Evolutionary conservation across 1,284 basidiomycete genomes (phyloP), one percentile per base, ranked within the genome.

Genomic region (Malassezia psittaci): DNA sequence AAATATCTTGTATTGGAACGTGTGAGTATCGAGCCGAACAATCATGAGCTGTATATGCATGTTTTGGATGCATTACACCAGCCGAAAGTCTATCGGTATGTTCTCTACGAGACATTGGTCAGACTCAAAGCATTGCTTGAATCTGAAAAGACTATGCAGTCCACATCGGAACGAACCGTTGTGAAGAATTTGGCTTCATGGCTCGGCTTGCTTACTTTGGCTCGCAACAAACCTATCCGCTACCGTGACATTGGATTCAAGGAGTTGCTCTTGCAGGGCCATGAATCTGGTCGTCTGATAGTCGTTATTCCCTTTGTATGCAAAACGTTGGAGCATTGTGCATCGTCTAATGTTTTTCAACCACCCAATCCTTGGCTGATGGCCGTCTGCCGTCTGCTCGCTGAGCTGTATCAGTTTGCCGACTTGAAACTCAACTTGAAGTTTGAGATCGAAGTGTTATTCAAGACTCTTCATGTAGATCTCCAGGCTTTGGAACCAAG

Each of bases 351-450:
- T 60, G 88, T 98, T 36, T 99, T 98, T 82, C 85, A 82, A 68
- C 86, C 88, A 15, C 94, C 94, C 24, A 99, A 98, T 76, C 94
- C 94, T 1, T 99, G 94, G 94, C 77, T 99, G 54, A 90, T 94
- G 85, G 91, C 87, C 0, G 87, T 98, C 59, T 80, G 98, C 64
- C 83, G 86, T 61, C 80, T 98, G 24, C 82, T 98, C 47, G 88
- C 85, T 39, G 94, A 99, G 77, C 81, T 99, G 18, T 98, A 99
- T 76, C 89, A 93, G 72, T 94, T 85, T 67, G 93, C 90, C 3
- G 91, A 98, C 68, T 81, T 98, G 60, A 94, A 96, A 77, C 80
- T 98, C 58, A 96, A 96, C 75, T 81, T 93, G 75, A 98, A 96
- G 76, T 98, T 98, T 70, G 94, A 98, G 78, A 98, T 99, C 62